Evolutionary conservation across 768 basidiomycete species (phyloP), one percentile per base, ranked within the genome.

Genomic region (Lactarius evosmus): DNA sequence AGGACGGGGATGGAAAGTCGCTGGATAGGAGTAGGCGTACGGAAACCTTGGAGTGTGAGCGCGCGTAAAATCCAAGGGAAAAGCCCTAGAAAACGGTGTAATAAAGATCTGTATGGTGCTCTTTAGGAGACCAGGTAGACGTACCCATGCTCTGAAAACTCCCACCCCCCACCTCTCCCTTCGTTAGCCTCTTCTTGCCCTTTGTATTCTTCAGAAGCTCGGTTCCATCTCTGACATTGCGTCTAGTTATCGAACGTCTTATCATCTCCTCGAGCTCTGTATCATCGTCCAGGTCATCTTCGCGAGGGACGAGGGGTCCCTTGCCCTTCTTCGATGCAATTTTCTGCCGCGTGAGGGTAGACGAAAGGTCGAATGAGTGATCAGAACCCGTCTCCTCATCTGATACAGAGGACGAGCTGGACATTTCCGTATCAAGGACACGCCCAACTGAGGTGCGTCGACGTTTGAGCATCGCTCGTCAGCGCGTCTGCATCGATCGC

Each of bases 61-160:
- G 93, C 88, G 56, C 93, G 86, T 25, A 98, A 81, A 1, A 98
- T 78, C 30, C 85, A 85, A 0, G 94, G 93, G 67, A 90, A 85
- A 9, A 98, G 83, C 62, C 92, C 93, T 95, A 66, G 4, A 54
- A 50, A 44, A 27, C 71, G 22, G 17, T 56, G 9, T 32, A 27
- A 52, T 14, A 36, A 56, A 44, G 61, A 32, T 29, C 1, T 61
- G 29, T 36, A 16, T 66, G 58, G 6, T 53, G 36, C 27, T 54
- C 9, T 22, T 44, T 29, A 29, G 32, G 19, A 40, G 38, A 32
- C 12, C 5, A 9, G 67, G 12, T 11, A 57, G 32, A 80, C 85
- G 59, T 60, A 93, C 93, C 93, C 92, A 98, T 94, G 83, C 87
- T 89, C 74, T 97, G 95, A 70, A 97, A 98, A 67, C 93, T 96